Percentiles rank a stretch among this genome's conserved stretches.
Evolutionary conservation across 1,284 basidiomycete species (phyloP).

Genomic region (Ceraceosorus guamensis): DNA sequence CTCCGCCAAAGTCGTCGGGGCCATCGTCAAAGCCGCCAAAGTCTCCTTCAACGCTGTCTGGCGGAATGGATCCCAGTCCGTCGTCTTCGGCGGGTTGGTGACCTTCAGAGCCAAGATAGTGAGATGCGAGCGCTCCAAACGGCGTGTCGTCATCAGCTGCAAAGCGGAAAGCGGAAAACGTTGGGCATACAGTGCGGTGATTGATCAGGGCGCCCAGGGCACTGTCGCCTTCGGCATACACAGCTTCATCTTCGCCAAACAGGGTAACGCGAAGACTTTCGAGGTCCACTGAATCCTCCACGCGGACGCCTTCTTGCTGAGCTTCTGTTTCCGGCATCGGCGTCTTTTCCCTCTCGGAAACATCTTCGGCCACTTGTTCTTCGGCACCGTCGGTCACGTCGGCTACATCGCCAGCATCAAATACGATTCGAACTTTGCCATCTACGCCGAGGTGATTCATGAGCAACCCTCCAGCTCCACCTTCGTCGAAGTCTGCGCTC

Average conservation of each 20-base stretch:
- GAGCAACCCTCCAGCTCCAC: slow-evolving; percentile 73
- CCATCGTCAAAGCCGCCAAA: not conserved
- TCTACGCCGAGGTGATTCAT: slow-evolving; percentile 60
- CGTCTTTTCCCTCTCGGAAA: slow-evolving; percentile 16
- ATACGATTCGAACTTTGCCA: slow-evolving; percentile 78
- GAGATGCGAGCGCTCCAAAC: not conserved
- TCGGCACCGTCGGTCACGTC: slow-evolving; percentile 67
- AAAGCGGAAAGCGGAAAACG: slow-evolving; percentile 8
- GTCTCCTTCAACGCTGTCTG: not conserved
- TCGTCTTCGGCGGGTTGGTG: not conserved
- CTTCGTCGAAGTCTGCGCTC: slow-evolving; percentile 96
- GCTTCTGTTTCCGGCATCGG: slow-evolving; percentile 7
- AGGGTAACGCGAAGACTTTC: slow-evolving; percentile 7
- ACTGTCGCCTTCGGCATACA: not conserved
- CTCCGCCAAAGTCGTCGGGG: not conserved
- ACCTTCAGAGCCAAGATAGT: not conserved
- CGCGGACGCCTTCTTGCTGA: not conserved
- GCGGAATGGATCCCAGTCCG: not conserved
- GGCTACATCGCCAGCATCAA: slow-evolving; percentile 85
- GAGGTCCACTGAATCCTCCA: slow-evolving; percentile 12
- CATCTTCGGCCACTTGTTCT: slow-evolving; percentile 3
- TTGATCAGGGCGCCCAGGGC: not conserved
- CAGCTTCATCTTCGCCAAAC: slow-evolving; percentile 1
- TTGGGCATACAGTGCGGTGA: slow-evolving; percentile 6
- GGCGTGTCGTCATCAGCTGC: slow-evolving; percentile 6